Evolutionary conservation across 2,329 filamentous ascomycete species (phyloP), one percentile per base, ranked within the genome.

Genomic region (Ceratocystis diversiconidia): DNA sequence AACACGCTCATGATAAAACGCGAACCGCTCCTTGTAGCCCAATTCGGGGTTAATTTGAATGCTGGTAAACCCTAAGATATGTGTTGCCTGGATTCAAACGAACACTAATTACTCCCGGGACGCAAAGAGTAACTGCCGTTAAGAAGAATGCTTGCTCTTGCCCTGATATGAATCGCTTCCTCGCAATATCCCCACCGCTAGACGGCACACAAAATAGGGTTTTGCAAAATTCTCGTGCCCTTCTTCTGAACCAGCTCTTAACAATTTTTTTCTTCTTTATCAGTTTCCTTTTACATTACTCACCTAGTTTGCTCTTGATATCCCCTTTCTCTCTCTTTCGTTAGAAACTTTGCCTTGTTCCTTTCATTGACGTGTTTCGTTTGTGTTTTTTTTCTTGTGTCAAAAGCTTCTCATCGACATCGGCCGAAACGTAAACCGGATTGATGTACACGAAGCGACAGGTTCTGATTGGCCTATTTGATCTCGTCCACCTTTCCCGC

Each of bases 401-500:
- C 63, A 65, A 61, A 61, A 63, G 48, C 63, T 63, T 64, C 55
- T 66, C 65, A 66, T 43, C 62, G 61, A 67, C 32, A 43, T 60
- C 66, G 19, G 66, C 57, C 63, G 66, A 67, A 67, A 67, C 66
- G 63, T 60, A 28, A 44, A 19, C 36, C 46, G 59, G 66, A 67
- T 67, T 67, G 66, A 67, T 67, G 60, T 62, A 57, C 66, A 30
- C 17, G 7, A 65, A 65, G 66, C 63, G 63, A 65, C n/a, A 19
- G 19, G 59, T 50, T 43, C 48, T 67, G 48, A 67, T 65, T 65
- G 66, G 66, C 32, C 52, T n/a, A 46, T 48, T 46, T 19, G 43
- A 60, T 43, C 32, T 57, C 19, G 15, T 41, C 7, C 17, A 22
- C 17, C 17, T 59, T 25, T 59, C 19, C n/a, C 15, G 36, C 36